phyloP scores from a whole-genome alignment of 2,329 filamentous ascomycete species.

The Colletotrichum horii region DNA sequence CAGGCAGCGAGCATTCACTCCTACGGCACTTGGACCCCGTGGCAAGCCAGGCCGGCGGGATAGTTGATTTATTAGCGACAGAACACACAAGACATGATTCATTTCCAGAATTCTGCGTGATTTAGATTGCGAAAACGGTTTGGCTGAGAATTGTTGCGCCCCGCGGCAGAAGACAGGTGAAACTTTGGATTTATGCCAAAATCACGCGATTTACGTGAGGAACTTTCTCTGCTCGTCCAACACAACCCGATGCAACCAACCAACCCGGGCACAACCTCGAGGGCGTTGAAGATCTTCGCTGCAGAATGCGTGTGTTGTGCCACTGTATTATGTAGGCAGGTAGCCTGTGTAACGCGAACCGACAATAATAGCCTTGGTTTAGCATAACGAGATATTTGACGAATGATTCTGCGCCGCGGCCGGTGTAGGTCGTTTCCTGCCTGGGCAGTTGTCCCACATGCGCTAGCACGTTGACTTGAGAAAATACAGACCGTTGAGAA shows the following conservation, averaged over 20 bases:
- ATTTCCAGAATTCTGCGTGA: neutral
- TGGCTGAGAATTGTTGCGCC: neutral
- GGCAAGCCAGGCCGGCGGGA: neutral
- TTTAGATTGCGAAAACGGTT: neutral
- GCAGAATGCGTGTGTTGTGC: neutral
- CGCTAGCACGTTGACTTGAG: fast-evolving
- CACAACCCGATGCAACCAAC: neutral
- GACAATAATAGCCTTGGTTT: neutral
- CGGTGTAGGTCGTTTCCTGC: neutral
- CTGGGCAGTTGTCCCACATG: neutral
- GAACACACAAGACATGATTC: neutral
- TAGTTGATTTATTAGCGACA: neutral
- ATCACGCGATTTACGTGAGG: neutral
- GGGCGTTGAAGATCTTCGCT: neutral
- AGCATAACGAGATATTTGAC: neutral
- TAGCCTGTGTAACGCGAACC: neutral
- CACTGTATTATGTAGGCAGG: neutral
- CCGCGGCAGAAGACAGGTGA: neutral
- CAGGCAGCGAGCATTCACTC: neutral
- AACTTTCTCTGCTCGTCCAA: neutral
- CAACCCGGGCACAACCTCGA: neutral
- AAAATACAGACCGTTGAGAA: neutral
- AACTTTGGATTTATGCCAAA: neutral
- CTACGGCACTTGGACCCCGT: neutral
- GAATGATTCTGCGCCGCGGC: neutral